phyloP scores from a whole-genome alignment of 441 rosid genomes.

The Eutrema salsugineum region DNA sequence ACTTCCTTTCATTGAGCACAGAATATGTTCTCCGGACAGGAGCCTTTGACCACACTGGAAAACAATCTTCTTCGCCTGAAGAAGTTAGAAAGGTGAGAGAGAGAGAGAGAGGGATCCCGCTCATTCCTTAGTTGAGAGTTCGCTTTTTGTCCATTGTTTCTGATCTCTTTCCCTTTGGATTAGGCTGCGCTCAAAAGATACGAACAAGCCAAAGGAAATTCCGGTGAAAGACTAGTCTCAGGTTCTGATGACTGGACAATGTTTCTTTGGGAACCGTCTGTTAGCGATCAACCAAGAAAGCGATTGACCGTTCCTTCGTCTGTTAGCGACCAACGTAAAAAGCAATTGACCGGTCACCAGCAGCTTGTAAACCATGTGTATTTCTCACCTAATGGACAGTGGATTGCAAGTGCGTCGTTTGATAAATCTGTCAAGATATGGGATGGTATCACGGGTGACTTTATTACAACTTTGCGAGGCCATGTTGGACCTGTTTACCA shows the following conservation, averaged over 20 bases:
- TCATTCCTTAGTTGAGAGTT: not conserved
- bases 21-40: constrained; percentile 55
- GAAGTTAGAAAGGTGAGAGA: constrained; percentile 49
- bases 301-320: too few relatives aligned
- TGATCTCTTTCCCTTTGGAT: too few relatives aligned
- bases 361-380: not conserved
- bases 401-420: not conserved
- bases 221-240: not conserved
- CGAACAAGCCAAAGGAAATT: not conserved
- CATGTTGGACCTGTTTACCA: not conserved
- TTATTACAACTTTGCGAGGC: not conserved
- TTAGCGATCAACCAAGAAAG: not conserved
- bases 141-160: too few relatives aligned
- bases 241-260: not conserved
- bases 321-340: too few relatives aligned
- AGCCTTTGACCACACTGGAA: constrained; percentile 74
- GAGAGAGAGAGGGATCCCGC: too few relatives aligned
- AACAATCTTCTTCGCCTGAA: constrained; percentile 34
- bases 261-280: not conserved
- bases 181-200: not conserved
- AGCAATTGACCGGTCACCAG: not conserved
- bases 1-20: constrained; percentile 79
- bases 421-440: not conserved
- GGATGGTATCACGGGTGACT: not conserved
- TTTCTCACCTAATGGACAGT: not conserved